Base-by-base conservation (phyloP, 2,329 filamentous ascomycete genomes). In the Fusarium keratoplasticum region DNA sequence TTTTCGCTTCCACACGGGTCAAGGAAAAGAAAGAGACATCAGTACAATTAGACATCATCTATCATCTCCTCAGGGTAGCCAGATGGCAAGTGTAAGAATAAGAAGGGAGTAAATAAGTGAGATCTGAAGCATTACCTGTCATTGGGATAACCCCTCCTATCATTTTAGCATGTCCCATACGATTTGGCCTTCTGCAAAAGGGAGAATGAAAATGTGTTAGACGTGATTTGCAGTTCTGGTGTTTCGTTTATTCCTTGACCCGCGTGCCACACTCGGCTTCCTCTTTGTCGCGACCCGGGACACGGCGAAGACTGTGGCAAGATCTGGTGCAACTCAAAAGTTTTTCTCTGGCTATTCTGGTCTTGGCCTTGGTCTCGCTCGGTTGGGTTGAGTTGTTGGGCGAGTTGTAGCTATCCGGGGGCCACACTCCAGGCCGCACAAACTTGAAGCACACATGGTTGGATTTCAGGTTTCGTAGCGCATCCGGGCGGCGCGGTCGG, bases 391-490 rank as follows among this genome's bases (percentile, higher is more conserved):
- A 60, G 65, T 61, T 36, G 55, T 61, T 66, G 55, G 64, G 33
- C 50, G 40, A 71, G 68, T 66, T 60, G 61, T 66, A 47, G 42
- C 25, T 50, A 50, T n/a, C 59, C 11, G 40, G 42, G 47, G 40
- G 59, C 42, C 60, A 62, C 58, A 60, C 38, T 60, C 38, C 9
- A 60, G 38, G 58, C 58, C 36, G 40, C 60, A 25, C 22, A 20
- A 14, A 31, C 25, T 50, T 50, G 60, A 62, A 62, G 60, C 44
- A 44, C 60, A 52, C 47, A 70, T 64, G 52, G 55, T 35, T 67
- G 54, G 58, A 64, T 57, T 54, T 61, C 52, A 55, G 44, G 65
- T 67, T 70, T 69, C 38, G 50, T 62, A 57, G 44, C 47, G 63
- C 54, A 52, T 61, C 42, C 42, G 35, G 64, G 44, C 57, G 31